Conservation (phyloP, 768 basidiomycete species). For the Leccinellum rugosiceps region DNA sequence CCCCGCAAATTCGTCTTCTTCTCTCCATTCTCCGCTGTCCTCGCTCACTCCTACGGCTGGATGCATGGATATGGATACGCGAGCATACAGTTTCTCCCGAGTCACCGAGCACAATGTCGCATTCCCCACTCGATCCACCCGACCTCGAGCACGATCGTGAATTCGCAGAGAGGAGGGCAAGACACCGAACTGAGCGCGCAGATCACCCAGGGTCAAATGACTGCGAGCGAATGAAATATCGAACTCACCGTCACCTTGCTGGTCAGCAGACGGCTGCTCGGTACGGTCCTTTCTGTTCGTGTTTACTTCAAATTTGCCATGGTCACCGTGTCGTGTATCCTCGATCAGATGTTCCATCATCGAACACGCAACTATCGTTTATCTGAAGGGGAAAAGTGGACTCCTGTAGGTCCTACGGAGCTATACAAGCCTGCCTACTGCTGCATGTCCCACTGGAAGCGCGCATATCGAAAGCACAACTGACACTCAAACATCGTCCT, state of each 20-base stretch:
- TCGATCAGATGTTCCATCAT: conserved; percentile 69
- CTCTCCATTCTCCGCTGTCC: conserved; percentile 84
- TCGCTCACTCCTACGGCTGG: conserved; percentile 87
- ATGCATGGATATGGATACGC: conserved; percentile 94
- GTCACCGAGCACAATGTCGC: conserved; percentile 50
- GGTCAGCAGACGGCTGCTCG: conserved; percentile 84
- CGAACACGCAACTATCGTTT: conserved; percentile 81
- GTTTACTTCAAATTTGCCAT: neutral
- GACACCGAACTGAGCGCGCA: conserved; percentile 80
- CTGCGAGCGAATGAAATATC: conserved; percentile 79
- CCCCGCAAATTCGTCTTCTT: too few species aligned
- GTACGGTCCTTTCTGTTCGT: conserved; percentile 39
- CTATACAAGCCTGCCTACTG: conserved; percentile 50
- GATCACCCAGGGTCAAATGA: conserved; percentile 75
- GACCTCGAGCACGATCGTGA: conserved; percentile 55
- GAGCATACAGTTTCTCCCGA: conserved; percentile 93
- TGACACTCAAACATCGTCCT: too few species aligned
- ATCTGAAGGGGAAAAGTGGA: conserved; percentile 83
- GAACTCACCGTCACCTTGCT: conserved; percentile 94
- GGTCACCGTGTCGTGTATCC: neutral
- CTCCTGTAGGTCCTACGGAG: conserved; percentile 74
- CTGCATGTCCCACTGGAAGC: too few species aligned
- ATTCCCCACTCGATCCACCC: conserved; percentile 53
- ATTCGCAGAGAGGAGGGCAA: conserved; percentile 39
- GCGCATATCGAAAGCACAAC: too few species aligned